Evolutionary conservation across 768 basidiomycete species (phyloP).

Genomic region (Lentinula aciculospora): DNA sequence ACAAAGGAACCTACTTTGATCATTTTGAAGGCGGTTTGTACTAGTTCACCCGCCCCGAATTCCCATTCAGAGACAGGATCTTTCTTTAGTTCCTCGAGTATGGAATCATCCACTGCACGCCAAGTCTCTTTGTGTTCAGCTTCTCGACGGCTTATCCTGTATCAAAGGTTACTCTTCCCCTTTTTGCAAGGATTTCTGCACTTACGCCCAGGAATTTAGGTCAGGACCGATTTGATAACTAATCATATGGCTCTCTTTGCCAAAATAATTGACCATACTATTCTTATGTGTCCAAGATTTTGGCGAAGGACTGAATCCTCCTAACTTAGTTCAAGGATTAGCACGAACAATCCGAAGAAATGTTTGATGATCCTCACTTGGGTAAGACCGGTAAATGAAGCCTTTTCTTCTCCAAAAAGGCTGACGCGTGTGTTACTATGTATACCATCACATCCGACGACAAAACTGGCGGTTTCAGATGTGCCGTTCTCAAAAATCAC

Average conservation of each 20-base stretch:
- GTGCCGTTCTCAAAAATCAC: constrained; percentile 30
- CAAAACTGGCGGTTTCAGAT: constrained; percentile 28
- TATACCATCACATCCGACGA: constrained; percentile 40
- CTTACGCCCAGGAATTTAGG: constrained; percentile 31
- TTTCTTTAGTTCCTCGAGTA: constrained; percentile 7
- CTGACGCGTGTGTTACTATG: constrained; percentile 32
- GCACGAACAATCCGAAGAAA: neutral
- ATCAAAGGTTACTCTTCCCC: neutral
- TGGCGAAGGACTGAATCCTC: constrained; percentile 25
- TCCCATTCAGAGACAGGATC: constrained; percentile 10
- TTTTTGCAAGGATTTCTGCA: neutral
- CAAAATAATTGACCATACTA: constrained; percentile 27
- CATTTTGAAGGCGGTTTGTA: constrained; percentile 11
- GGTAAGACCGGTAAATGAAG: constrained; percentile 31
- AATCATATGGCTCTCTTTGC: constrained; percentile 30
- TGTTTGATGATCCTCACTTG: constrained; percentile 22
- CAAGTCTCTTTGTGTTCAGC: constrained; percentile 34
- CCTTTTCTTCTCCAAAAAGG: constrained; percentile 30
- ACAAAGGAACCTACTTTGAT: constrained; percentile 12
- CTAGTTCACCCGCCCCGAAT: constrained; percentile 14
- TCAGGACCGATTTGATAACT: constrained; percentile 25
- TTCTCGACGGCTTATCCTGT: constrained; percentile 30
- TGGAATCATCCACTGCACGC: constrained; percentile 26
- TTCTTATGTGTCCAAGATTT: constrained; percentile 11
- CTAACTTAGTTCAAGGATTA: constrained; percentile 20